Evolutionary conservation across 306 rosid genomes (phyloP), one percentile per base, ranked within the genome.

Genomic region (Castanea mollissima): DNA sequence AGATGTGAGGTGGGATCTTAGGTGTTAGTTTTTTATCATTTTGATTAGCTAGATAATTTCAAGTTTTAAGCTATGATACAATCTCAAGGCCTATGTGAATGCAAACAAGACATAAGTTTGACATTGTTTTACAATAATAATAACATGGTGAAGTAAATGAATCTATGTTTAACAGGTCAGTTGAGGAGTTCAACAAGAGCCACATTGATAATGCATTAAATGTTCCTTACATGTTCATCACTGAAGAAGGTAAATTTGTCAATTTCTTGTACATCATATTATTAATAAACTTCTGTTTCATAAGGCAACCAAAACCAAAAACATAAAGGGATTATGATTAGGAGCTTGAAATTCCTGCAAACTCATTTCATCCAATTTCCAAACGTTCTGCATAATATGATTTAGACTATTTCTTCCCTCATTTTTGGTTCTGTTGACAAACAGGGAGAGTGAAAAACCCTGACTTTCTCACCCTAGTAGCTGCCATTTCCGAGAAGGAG

Each of bases 181-280:
- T 46, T 18, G 89, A 88, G 69, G 91, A 85, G 44, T 88, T 75
- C 81, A 83, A 83, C 65, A 88, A 86, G 78, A 81, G 89, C 79
- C 91, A 88, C 41, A 74, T 88, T 4, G 81, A 78, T 9, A 73
- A 78, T 21, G 87, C 91, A 21, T 2, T 83, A 14, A 88, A 88
- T 46, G 78, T 85, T 58, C 89, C 91, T 62, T 88, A 83, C 87
- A 83, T 88, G 89, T 78, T 88, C 83, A 20, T 69, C 63, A 81
- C 87, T 6, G 57, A 78, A 69, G 76, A 88, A 73, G 91, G 89
- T 83, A 82, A 75, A 7, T 38, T 55, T 27, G 27, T 9, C 11
- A 31, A 3, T 64, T 20, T 21, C 15, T 60, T 60, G 68, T 13
- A 12, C 6, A 60, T 25, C 31, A 25, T 27, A 25, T 5, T 60